Percentiles rank a stretch among this genome's conserved stretches.
Conservation (phyloP, 805 yeast species). For the Cyberlindnera lachancei region DNA sequence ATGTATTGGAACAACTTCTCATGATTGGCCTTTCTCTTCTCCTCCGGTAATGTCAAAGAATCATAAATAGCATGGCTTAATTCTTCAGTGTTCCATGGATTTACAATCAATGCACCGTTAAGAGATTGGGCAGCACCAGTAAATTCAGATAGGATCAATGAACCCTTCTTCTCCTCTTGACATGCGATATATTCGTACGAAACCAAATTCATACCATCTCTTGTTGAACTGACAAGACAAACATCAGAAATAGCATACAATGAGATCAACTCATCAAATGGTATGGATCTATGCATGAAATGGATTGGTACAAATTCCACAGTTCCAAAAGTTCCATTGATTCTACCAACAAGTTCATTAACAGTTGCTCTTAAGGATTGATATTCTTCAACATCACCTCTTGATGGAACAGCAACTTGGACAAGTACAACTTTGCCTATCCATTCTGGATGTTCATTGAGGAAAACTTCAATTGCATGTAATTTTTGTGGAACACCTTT, state of each 20-base stretch:
- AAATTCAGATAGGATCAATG: conserved; percentile 84
- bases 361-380: conserved; percentile 90
- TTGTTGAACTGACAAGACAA: conserved; percentile 86
- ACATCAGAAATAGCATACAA: conserved; percentile 82
- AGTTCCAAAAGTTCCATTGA: conserved; percentile 93
- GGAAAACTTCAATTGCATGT: conserved; percentile 90
- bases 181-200: conserved; percentile 96
- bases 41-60: conserved; percentile 77
- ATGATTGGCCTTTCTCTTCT: conserved; percentile 72
- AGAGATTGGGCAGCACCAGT: conserved; percentile 99
- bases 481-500: conserved; percentile 97
- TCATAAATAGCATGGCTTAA: conserved; percentile 79
- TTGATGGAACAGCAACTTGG: conserved; percentile 95
- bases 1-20: conserved; percentile 80
- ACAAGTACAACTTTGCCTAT: conserved; percentile 92
- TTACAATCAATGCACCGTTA: conserved; percentile 88
- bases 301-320: conserved; percentile 97
- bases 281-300: conserved; percentile 86
- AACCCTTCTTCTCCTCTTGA: conserved; percentile 79
- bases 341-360: conserved; percentile 92
- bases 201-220: conserved; percentile 98
- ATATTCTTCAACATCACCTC: conserved; percentile 98
- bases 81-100: conserved; percentile 98
- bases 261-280: conserved; percentile 86
- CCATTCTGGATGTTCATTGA: conserved; percentile 95